Evolutionary conservation across 495 filamentous ascomycete genomes (phyloP), one percentile per base, ranked within the genome.

Genomic region (Penicillium desertorum): DNA sequence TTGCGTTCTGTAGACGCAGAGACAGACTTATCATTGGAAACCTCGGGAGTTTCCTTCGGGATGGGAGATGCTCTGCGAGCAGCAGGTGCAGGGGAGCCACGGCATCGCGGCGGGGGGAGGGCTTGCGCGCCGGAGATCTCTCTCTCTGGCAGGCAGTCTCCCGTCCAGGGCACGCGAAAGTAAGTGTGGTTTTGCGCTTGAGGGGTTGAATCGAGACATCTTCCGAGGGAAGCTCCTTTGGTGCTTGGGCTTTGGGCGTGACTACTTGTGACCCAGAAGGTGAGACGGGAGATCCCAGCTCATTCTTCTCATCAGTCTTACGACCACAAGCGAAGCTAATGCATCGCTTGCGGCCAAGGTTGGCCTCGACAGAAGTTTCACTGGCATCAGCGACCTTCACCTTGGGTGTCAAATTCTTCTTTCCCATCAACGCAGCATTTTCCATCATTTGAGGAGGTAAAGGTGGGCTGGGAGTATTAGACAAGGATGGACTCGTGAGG

Each of bases 301-400:
- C 58, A 19, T 55, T 57, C 19, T 69, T 20, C 3, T 57, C 57
- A 39, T 72, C 66, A 23, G 63, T 52, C 51, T 80, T 75, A 12
- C 76, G 73, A 22, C 75, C 88, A 71, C 93, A 97, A 46, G 91
- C 93, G 72, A 98, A 98, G 36, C 83, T 92, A 61, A 98, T 97
- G 74, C 89, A 93, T 47, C 95, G 83, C 76, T 90, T 96, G 64
- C 86, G 84, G 19, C 84, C 86, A 34, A 88, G 68, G 23, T 77
- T 76, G 23, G 74, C 79, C 63, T 86, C 84, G 14, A 84, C 70
- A n/a, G 66, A 72, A 8, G 67, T 76, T 61, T 81, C 79, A 41
- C 62, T 66, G 56, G 66, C 45, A 32, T 64, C 63, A 36, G 57
- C 71, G 3, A 73, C 71, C 52, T 79, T 77, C 17, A 77, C 67